Conservation (phyloP, 441 rosid genomes). For the Mallotus japonicus region DNA sequence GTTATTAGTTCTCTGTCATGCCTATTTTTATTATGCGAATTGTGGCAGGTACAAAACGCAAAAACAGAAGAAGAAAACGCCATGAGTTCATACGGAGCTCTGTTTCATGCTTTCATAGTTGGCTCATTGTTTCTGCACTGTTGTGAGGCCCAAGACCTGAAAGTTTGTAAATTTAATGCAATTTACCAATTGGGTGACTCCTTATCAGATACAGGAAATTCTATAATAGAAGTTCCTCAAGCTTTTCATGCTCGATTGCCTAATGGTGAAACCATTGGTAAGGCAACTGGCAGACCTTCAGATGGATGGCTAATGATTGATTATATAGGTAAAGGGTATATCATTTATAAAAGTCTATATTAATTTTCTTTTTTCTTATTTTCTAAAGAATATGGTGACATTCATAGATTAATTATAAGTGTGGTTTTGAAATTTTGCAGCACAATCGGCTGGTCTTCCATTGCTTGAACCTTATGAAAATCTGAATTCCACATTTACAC, state of each 20-base stretch:
- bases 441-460: constrained; percentile 30
- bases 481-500: neutral
- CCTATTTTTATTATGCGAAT: too few species aligned
- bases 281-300: constrained; percentile 35
- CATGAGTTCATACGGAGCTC: too few species aligned
- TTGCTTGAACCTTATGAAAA: constrained; percentile 5
- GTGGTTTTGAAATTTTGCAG: neutral
- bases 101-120: too few species aligned
- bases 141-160: neutral
- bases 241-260: constrained; percentile 19
- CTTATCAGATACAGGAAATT: constrained; percentile 23
- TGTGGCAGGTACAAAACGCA: too few species aligned
- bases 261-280: constrained; percentile 20
- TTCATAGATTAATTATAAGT: too few species aligned
- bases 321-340: constrained; percentile 26
- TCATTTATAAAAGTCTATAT: too few species aligned
- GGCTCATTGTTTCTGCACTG: neutral
- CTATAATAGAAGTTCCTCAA: constrained; percentile 12
- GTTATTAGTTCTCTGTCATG: too few species aligned
- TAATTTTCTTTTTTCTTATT: too few species aligned
- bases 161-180: constrained; percentile 27
- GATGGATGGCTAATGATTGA: constrained; percentile 34
- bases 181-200: constrained; percentile 37
- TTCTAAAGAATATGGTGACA: too few species aligned
- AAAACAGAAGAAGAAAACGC: too few species aligned